A percentile compares a stretch with the other conserved stretches of the same genome.
phyloP scores from a whole-genome alignment of 2,329 filamentous ascomycete species.

The Xylariaceae sp. region DNA sequence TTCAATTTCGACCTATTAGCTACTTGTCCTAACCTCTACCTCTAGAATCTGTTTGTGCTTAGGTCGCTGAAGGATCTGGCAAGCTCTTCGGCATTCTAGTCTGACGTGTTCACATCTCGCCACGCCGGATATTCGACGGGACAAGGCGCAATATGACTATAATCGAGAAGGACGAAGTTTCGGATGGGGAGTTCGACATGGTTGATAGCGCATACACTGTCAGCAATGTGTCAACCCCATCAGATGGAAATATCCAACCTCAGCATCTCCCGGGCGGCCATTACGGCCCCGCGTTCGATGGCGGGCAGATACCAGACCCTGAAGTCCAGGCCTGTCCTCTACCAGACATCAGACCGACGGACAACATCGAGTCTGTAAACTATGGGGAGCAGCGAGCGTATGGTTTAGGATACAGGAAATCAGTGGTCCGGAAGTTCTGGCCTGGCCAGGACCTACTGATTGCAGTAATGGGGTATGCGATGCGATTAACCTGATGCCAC shows the following conservation, averaged over 20 bases:
- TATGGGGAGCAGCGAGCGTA: slow-evolving; percentile 1
- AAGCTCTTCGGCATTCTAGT: too few relatives aligned
- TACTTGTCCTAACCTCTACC: too few relatives aligned
- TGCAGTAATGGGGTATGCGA: slow-evolving; percentile 20
- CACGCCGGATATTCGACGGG: too few relatives aligned
- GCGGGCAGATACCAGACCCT: background rate
- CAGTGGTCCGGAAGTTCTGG: slow-evolving; percentile 11
- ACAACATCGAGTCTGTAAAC: background rate
- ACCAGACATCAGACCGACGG: slow-evolving; percentile 4
- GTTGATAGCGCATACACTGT: slow-evolving; percentile 12
- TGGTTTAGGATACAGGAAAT: slow-evolving; percentile 15
- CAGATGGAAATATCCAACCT: background rate
- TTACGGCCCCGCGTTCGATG: slow-evolving; percentile 8
- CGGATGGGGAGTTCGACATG: slow-evolving; percentile 17
- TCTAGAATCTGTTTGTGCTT: too few relatives aligned
- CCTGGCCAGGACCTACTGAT: slow-evolving; percentile 15
- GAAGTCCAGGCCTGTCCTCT: background rate
- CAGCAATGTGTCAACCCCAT: slow-evolving; percentile 12
- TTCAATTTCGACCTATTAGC: too few relatives aligned
- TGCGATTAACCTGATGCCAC: background rate
- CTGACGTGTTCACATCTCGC: too few relatives aligned
- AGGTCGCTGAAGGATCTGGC: too few relatives aligned
- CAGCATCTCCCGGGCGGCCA: slow-evolving; percentile 7
- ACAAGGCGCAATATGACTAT: too few relatives aligned
- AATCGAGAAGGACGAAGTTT: background rate